Base-by-base conservation (phyloP, 768 basidiomycete genomes). In the Phaeotremella fagi region DNA sequence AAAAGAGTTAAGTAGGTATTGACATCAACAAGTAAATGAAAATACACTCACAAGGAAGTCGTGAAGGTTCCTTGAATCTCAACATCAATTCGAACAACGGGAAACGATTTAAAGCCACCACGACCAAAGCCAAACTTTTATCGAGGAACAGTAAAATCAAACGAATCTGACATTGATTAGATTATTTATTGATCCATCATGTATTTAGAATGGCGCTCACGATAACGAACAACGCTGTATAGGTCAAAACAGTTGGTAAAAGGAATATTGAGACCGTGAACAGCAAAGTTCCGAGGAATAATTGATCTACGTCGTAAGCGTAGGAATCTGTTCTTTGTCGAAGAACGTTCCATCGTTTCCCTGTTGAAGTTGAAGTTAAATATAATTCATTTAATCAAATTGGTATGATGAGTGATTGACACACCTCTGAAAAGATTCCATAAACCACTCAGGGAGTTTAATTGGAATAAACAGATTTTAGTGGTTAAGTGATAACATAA, bases 371-470 rank as follows among this genome's bases (percentile, higher is more conserved):
- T 7, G 31, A 7, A 33, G 31, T 7, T 33, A 7, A 33, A 7
- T 33, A 33, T 7, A 7, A 33, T 33, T 16, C 7, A 7, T 16
- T 7, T 33, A 33, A 33, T 7, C 31, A 33, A 16, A 7, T 16
- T 33, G 31, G 16, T 33, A 7, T 7, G 31, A 33, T 7, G 7
- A 33, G 31, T 33, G 7, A 7, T 33, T 33, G 16, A 33, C 31
- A 7, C 49, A 87, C 91, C 94, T 75, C 90, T 79, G 71, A 97
- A 95, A 20, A 97, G 80, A 66, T 88, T 88, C 84, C 88, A 94
- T 27, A 97, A 74, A 0, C 83, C 87, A 29, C 80, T 81, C 18
- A 81, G 78, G 23, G 79, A 80, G 23, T 76, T 77, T 37, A 85
- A 77, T 62, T 83, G 82, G 56, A 78, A 81, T 44, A 77, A 79